These are phyloP conservation scores for Erodium moschatum DNA, from an alignment of 441 rosid species.

Conservation along the genomic window DNA sequence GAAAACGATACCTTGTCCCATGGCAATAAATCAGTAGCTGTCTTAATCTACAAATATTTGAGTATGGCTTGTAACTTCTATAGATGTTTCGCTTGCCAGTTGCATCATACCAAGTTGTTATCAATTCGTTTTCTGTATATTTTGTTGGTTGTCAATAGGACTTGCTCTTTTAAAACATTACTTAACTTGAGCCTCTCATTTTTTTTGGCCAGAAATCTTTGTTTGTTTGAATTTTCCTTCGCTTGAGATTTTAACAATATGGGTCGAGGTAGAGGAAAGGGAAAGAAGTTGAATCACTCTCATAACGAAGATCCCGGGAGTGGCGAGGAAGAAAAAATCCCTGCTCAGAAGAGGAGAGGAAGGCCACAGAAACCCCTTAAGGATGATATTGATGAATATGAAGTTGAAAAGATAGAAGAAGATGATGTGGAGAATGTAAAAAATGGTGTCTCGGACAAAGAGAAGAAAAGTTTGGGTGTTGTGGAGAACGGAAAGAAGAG, in stretches of 20 bases:
- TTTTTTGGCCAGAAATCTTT: slow-evolving; percentile 31
- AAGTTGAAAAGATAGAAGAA: slow-evolving; percentile 42
- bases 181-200: not conserved
- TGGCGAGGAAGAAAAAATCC: slow-evolving; percentile 53
- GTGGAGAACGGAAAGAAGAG: slow-evolving; percentile 54
- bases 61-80: not conserved
- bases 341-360: slow-evolving; percentile 60
- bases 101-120: not conserved
- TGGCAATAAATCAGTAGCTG: not conserved
- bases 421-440: slow-evolving; percentile 45
- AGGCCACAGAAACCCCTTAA: slow-evolving; percentile 55
- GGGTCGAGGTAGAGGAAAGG: slow-evolving; percentile 81
- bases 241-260: slow-evolving; percentile 25
- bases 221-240: slow-evolving; percentile 23
- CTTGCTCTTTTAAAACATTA: not conserved
- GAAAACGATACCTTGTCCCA: not conserved
- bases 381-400: slow-evolving; percentile 48
- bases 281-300: slow-evolving; percentile 40
- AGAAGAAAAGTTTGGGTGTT: slow-evolving; percentile 22
- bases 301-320: slow-evolving; percentile 47
- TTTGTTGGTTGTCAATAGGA: not conserved
- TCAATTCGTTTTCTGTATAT: not conserved
- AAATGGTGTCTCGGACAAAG: slow-evolving; percentile 27
- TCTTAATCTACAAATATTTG: too few species aligned
- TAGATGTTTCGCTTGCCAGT: not conserved